Conservation (phyloP, 2,329 filamentous ascomycete genomes). For the Didymella segeticola region DNA sequence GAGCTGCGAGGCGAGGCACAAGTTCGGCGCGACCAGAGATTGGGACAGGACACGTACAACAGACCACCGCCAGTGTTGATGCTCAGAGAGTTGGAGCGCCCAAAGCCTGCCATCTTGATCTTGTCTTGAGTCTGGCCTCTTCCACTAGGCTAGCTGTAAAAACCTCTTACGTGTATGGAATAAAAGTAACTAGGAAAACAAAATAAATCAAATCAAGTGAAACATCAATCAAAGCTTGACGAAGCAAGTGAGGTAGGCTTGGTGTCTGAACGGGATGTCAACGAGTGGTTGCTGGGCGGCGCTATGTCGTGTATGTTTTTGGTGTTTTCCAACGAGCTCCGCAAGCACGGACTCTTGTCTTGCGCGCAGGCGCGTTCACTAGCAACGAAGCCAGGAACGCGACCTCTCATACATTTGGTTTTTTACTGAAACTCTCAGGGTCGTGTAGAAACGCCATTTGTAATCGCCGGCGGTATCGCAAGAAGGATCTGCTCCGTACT, state of each 20-base stretch:
- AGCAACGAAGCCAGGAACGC: constrained; percentile 1
- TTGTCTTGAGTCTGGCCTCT: neutral
- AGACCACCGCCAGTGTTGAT: constrained; percentile 62
- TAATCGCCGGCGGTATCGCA: neutral
- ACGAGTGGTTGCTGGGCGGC: neutral
- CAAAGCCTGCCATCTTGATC: constrained; percentile 53
- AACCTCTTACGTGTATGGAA: neutral
- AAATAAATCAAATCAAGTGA: neutral
- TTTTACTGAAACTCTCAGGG: neutral
- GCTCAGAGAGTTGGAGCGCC: constrained; percentile 58
- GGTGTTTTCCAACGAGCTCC: constrained; percentile 11
- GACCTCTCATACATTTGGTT: neutral
- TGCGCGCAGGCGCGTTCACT: constrained; percentile 25
- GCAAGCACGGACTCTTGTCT: constrained; percentile 26
- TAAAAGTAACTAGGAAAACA: too few relatives aligned
- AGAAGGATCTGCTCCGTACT: neutral
- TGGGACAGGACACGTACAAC: constrained; percentile 50
- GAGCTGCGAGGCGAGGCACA: neutral
- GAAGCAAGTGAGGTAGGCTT: neutral
- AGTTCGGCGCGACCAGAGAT: neutral
- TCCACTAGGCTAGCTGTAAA: neutral
- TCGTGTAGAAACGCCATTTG: too few relatives aligned
- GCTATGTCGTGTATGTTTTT: constrained; percentile 1
- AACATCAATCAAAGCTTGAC: too few relatives aligned
- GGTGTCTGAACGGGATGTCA: neutral